Conservation (phyloP, 1,284 basidiomycete species). For the Fomitiporia mediterranea region DNA sequence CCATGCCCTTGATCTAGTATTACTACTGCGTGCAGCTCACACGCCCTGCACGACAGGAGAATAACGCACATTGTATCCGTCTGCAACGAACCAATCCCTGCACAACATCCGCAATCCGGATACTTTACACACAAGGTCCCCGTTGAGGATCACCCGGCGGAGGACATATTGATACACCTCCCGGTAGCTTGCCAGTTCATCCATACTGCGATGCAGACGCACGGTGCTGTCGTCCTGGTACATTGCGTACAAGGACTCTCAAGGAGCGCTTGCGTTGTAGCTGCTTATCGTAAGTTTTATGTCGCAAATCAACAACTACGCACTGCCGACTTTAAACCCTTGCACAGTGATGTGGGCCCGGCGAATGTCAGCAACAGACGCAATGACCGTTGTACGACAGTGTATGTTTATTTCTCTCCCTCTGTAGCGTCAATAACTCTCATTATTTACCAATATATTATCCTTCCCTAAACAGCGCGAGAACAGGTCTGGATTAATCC, state of each 20-base stretch:
- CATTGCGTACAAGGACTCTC: constrained; percentile 20
- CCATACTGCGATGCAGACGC: constrained; percentile 16
- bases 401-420: not conserved
- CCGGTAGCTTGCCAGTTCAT: constrained; percentile 20
- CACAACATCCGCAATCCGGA: constrained; percentile 19
- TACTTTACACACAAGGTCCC: constrained; percentile 20
- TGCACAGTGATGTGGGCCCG: constrained; percentile 20
- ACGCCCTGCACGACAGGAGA: constrained; percentile 15
- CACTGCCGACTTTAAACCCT: not conserved
- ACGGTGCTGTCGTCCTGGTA: constrained; percentile 15
- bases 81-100: constrained; percentile 18
- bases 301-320: not conserved
- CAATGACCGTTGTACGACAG: constrained; percentile 18
- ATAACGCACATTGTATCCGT: constrained; percentile 20
- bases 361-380: constrained; percentile 19
- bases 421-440: not conserved
- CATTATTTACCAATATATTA: not conserved
- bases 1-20: constrained; percentile 2
- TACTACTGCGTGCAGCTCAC: constrained; percentile 17
- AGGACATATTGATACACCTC: constrained; percentile 19
- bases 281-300: constrained; percentile 16
- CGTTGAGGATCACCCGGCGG: constrained; percentile 14
- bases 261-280: constrained; percentile 19
- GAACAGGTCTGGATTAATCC: constrained; percentile 21
- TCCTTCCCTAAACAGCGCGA: constrained; percentile 9